Evolutionary conservation across 2,329 filamentous ascomycete species (phyloP).

Genomic region (Cercospora zeae-maydis): DNA sequence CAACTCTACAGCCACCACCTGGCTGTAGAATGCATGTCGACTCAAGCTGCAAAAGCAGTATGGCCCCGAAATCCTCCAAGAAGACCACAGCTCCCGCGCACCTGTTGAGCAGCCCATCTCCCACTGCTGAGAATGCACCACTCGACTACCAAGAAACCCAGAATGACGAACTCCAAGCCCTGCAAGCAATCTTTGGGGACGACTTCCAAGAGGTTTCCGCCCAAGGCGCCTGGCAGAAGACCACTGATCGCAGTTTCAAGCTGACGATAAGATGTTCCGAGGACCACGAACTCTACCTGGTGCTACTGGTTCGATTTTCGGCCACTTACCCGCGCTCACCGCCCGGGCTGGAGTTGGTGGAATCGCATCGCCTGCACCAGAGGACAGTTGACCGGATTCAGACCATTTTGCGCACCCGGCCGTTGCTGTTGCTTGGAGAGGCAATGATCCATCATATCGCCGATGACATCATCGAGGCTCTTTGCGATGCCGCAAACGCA

Average conservation of each 20-base stretch:
- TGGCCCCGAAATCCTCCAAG: conserved; percentile 48
- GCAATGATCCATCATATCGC: conserved; percentile 65
- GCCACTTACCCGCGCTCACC: conserved; percentile 86
- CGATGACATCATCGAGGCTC: conserved; percentile 60
- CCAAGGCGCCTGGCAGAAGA: conserved; percentile 77
- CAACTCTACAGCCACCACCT: conserved; percentile 3
- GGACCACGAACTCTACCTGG: conserved; percentile 67
- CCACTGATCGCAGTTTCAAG: conserved; percentile 76
- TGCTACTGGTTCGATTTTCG: conserved; percentile 75
- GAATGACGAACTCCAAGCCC: conserved; percentile 78
- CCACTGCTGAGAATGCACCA: conserved; percentile 29
- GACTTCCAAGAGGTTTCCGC: conserved; percentile 72
- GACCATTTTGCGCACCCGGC: conserved; percentile 64
- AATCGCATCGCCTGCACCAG: conserved; percentile 62
- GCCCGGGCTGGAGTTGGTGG: conserved; percentile 67
- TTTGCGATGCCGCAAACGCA: conserved; percentile 80
- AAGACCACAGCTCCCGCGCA: conserved; percentile 31
- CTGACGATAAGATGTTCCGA: conserved; percentile 71
- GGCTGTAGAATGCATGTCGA: conserved; percentile 5
- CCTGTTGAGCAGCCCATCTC: conserved; percentile 21
- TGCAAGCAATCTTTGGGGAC: conserved; percentile 84
- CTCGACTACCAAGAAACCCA: conserved; percentile 79
- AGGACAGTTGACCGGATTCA: conserved; percentile 68
- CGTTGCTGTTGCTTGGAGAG: conserved; percentile 60
- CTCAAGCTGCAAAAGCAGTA: conserved; percentile 23